Conservation (phyloP, 2,329 filamentous ascomycete species). For the Amauroascus niger region DNA sequence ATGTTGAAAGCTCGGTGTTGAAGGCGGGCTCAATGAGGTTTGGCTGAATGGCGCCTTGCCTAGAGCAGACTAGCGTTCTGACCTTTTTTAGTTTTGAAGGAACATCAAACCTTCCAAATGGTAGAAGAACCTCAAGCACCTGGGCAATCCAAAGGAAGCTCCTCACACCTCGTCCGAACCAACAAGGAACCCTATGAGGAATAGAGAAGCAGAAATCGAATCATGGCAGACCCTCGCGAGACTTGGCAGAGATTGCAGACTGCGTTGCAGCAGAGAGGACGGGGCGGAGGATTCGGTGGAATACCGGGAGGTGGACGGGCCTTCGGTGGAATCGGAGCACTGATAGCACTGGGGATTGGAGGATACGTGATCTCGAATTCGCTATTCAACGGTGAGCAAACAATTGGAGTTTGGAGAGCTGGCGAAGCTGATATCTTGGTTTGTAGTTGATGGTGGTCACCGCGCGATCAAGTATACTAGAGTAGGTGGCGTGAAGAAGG, state of each 20-base stretch:
- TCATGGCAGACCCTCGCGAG: slow-evolving; percentile 49
- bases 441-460: slow-evolving; percentile 85
- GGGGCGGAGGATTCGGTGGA: slow-evolving; percentile 44
- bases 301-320: slow-evolving; percentile 44
- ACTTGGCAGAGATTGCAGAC: slow-evolving; percentile 57
- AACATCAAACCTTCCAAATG: too few relatives aligned
- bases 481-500: slow-evolving; percentile 82
- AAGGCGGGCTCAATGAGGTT: too few relatives aligned
- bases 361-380: slow-evolving; percentile 44
- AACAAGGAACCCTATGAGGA: too few relatives aligned
- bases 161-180: too few relatives aligned
- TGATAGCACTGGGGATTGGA: slow-evolving; percentile 44
- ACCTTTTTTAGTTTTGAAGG: slow-evolving; percentile 16
- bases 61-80: slow-evolving; percentile 14
- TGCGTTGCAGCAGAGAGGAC: slow-evolving; percentile 47
- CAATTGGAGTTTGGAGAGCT: slow-evolving; percentile 11
- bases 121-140: background rate
- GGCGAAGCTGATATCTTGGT: slow-evolving; percentile 14
- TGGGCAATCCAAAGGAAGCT: background rate
- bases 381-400: slow-evolving; percentile 54
- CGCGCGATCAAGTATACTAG: slow-evolving; percentile 97
- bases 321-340: slow-evolving; percentile 45
- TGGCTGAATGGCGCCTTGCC: slow-evolving; percentile 9
- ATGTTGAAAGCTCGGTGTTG: background rate
- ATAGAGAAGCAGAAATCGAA: too few relatives aligned